Conservation (phyloP, 2,329 filamentous ascomycete genomes). For the Phialemonium atrogriseum region DNA sequence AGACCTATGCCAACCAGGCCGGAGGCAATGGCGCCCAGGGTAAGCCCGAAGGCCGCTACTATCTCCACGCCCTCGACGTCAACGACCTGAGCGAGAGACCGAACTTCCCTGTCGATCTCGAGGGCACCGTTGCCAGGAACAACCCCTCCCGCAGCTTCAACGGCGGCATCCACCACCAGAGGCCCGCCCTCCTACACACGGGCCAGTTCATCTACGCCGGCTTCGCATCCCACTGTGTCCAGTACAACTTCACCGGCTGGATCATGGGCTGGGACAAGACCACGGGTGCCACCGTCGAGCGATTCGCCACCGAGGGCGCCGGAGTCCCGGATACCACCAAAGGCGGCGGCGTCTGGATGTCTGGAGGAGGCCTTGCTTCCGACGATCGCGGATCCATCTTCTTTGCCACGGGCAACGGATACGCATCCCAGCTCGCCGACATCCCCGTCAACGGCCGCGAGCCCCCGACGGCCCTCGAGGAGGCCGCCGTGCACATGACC, state of each 20-base stretch:
- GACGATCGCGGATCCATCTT: slow-evolving; percentile 37
- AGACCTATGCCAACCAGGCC: slow-evolving; percentile 35
- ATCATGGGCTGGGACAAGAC: slow-evolving; percentile 39
- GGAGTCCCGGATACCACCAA: slow-evolving; percentile 28
- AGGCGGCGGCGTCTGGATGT: slow-evolving; percentile 41
- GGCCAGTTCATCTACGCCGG: slow-evolving; percentile 39
- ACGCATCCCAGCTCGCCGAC: slow-evolving; percentile 34
- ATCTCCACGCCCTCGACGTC: slow-evolving; percentile 35
- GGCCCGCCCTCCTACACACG: slow-evolving; percentile 35
- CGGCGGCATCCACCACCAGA: slow-evolving; percentile 37
- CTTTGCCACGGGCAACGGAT: slow-evolving; percentile 39
- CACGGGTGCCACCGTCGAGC: slow-evolving; percentile 32
- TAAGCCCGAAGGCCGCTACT: slow-evolving; percentile 31
- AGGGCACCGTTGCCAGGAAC: slow-evolving; percentile 34
- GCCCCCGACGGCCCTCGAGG: slow-evolving; percentile 35
- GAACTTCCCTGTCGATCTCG: slow-evolving; percentile 32
- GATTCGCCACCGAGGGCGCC: slow-evolving; percentile 33
- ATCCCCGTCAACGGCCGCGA: slow-evolving; percentile 33
- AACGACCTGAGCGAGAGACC: slow-evolving; percentile 30
- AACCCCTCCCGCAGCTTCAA: slow-evolving; percentile 35
- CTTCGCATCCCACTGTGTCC: slow-evolving; percentile 41
- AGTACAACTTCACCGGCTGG: slow-evolving; percentile 42
- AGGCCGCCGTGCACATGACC: slow-evolving; percentile 39
- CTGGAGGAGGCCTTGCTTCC: slow-evolving; percentile 36
- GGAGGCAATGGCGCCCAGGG: slow-evolving; percentile 25